phyloP scores from a whole-genome alignment of 805 yeast species.

The Candida palmyrensis region DNA sequence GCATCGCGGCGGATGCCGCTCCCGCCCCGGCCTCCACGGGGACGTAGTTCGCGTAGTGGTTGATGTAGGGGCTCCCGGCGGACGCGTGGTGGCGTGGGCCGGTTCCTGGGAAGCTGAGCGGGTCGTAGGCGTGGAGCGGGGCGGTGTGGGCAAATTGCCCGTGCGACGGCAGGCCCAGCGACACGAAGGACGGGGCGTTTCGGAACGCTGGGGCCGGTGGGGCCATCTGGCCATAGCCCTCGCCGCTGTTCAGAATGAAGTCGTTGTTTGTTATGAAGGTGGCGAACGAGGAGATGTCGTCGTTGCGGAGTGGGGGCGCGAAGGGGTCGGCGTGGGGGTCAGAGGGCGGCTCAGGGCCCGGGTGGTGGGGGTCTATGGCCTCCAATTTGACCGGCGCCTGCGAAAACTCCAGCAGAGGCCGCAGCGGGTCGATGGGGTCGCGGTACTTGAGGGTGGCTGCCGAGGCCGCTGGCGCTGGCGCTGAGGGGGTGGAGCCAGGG shows the following conservation, averaged over 20 bases:
- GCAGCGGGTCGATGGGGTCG: not conserved
- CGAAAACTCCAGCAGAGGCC: not conserved
- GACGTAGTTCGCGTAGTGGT: conserved; percentile 23
- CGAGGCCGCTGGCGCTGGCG: not conserved
- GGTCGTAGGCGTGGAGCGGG: too few species aligned
- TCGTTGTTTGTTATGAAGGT: conserved; percentile 4
- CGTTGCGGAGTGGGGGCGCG: conserved; percentile 1
- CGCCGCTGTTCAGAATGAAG: conserved; percentile 2
- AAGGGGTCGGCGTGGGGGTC: not conserved
- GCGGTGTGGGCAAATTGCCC: too few species aligned
- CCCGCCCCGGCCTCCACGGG: conserved; percentile 17
- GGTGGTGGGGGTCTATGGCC: not conserved
- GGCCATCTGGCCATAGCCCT: not conserved
- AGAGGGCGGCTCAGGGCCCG: too few species aligned
- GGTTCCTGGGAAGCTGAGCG: not conserved
- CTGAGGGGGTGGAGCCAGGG: not conserved
- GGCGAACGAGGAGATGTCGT: conserved; percentile 4
- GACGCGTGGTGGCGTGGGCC: not conserved
- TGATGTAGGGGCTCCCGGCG: conserved; percentile 8
- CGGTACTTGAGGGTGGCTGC: conserved; percentile 1
- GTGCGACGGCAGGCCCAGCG: too few species aligned
- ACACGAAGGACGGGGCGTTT: too few species aligned
- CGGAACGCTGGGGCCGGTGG: conserved; percentile 4
- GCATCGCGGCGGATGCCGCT: conserved; percentile 3
- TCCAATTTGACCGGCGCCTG: conserved; percentile 3